Evolutionary conservation across 2,329 filamentous ascomycete species (phyloP).

Genomic region (Tolypocladium tropicale): DNA sequence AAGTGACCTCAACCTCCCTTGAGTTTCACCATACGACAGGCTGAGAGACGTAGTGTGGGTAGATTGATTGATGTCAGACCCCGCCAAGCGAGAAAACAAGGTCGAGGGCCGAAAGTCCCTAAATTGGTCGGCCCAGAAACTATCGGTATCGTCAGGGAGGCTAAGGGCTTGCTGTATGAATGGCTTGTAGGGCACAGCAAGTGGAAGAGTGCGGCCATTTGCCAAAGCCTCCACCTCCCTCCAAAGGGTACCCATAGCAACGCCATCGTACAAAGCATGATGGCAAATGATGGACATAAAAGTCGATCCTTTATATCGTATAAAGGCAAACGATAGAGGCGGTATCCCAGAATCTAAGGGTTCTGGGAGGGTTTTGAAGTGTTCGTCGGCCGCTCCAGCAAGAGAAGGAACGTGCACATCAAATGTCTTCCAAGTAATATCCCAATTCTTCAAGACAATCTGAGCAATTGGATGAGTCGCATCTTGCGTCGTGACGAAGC

Average conservation of each 20-base stretch:
- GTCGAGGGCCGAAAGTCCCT: slow-evolving; percentile 30
- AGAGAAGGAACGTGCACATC: slow-evolving; percentile 20
- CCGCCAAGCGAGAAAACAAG: slow-evolving; percentile 13
- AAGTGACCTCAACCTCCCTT: slow-evolving; percentile 37
- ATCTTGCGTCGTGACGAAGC: slow-evolving; percentile 58
- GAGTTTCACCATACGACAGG: slow-evolving; percentile 32
- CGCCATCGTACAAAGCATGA: slow-evolving; percentile 80
- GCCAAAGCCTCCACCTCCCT: slow-evolving; percentile 58
- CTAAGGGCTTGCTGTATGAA: slow-evolving; percentile 53
- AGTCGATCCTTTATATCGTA: slow-evolving; percentile 17
- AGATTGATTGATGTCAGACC: slow-evolving; percentile 15
- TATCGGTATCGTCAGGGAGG: slow-evolving; percentile 36
- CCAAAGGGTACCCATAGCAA: slow-evolving; percentile 61
- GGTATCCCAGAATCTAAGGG: slow-evolving; percentile 33
- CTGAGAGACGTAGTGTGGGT: slow-evolving; percentile 18
- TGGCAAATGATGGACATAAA: slow-evolving; percentile 50
- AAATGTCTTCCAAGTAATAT: slow-evolving; percentile 28
- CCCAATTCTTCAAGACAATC: slow-evolving; percentile 46
- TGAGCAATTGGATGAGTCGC: slow-evolving; percentile 58
- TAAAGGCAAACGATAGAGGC: slow-evolving; percentile 33
- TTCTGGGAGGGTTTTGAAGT: slow-evolving; percentile 26
- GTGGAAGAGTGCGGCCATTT: slow-evolving; percentile 31
- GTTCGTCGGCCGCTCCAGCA: slow-evolving; percentile 25
- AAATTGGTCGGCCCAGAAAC: slow-evolving; percentile 58
- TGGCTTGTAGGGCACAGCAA: slow-evolving; percentile 43